Evolutionary conservation across 2,329 filamentous ascomycete genomes (phyloP).

Genomic region (Monascus ruber): DNA sequence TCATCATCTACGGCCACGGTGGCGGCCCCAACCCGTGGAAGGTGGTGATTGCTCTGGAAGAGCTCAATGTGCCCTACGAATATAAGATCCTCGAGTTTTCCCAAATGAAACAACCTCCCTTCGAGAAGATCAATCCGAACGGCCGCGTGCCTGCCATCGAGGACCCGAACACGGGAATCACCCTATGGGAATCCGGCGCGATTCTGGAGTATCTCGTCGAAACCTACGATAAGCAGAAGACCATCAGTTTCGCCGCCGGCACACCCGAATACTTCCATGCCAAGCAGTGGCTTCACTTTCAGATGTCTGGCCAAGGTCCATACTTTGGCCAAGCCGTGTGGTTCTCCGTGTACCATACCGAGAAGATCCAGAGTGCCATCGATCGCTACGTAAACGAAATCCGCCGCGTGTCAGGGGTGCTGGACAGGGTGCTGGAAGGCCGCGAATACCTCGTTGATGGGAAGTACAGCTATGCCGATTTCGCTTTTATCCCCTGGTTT

Average conservation of each 20-base stretch:
- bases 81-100: slow-evolving; percentile 6
- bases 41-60: slow-evolving; percentile 19
- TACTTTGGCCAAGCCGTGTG: slow-evolving; percentile 39
- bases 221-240: slow-evolving; percentile 31
- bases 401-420: slow-evolving; percentile 33
- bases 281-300: slow-evolving; percentile 37
- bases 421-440: slow-evolving; percentile 29
- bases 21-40: slow-evolving; percentile 20
- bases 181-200: slow-evolving; percentile 35
- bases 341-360: slow-evolving; percentile 32
- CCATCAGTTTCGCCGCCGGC: slow-evolving; percentile 23
- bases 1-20: slow-evolving; percentile 9
- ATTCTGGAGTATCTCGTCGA: slow-evolving; percentile 36
- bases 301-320: slow-evolving; percentile 37
- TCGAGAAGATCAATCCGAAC: slow-evolving; percentile 19
- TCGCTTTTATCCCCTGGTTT: slow-evolving; percentile 31
- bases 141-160: slow-evolving; percentile 24
- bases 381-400: slow-evolving; percentile 37
- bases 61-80: slow-evolving; percentile 22
- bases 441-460: slow-evolving; percentile 33
- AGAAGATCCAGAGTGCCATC: slow-evolving; percentile 32
- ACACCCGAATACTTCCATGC: slow-evolving; percentile 27
- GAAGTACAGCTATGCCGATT: slow-evolving; percentile 33
- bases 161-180: slow-evolving; percentile 27
- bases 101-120: slow-evolving; percentile 20